Evolutionary conservation across 768 basidiomycete genomes (phyloP), one percentile per base, ranked within the genome.

Genomic region (Pleurotus ostreatus): DNA sequence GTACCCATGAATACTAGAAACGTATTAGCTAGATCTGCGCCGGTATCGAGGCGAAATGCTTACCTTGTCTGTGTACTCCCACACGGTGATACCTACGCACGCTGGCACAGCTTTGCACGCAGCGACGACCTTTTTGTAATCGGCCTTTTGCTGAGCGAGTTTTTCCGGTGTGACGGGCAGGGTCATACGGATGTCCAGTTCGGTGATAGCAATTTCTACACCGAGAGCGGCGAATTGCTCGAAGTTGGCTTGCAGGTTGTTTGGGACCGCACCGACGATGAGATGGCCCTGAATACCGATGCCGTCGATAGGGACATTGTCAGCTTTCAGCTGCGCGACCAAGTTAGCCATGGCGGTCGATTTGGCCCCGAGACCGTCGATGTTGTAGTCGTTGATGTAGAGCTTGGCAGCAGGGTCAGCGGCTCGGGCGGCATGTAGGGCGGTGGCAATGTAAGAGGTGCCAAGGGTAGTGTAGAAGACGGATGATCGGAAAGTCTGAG

Each of bases 191-290:
- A 73, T 74, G 56, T 80, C 79, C 46, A 80, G 69, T 62, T 79
- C 79, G 3, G 78, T 81, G 57, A 78, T 70, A 18, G 77, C 77
- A 39, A 79, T 74, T 62, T 80, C 78, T 49, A 81, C 68, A 2
- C 80, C 77, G 26, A 80, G 71, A 9, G 71, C 70, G 9, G 74
- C 71, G 64, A 79, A 73, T 54, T 68, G 63, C 56, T 69, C 62
- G 57, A 78, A 66, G 55, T 73, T 73, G 9, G 66, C 58, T 56
- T 67, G 62, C 34, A 81, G 37, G 5, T 56, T 60, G 26, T 66
- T 62, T 23, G 77, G 75, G 16, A 79, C 65, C 59, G 72, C 60
- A 37, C 76, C 77, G 22, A 79, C 71, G 57, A 76, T 75, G 59
- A 78, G 64, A 63, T 80, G 79, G 51, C 67, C 59, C 62, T 79